Evolutionary conservation across 345 rosid species (phyloP), one percentile per base, ranked within the genome.

Genomic region (Geranium rotundifolium): DNA sequence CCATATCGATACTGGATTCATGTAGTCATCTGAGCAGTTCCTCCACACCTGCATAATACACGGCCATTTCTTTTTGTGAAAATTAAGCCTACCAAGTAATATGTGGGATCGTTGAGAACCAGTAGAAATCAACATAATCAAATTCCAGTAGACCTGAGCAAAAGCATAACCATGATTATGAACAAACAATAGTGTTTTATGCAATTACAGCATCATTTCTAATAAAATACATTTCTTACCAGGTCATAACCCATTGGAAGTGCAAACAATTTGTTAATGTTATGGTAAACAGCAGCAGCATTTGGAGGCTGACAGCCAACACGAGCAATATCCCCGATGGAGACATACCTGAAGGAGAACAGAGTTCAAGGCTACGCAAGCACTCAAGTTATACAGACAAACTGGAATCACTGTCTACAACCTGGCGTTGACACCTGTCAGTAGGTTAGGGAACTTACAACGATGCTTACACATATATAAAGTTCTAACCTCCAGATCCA

Each of bases 161-260:
- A n/a, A n/a, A n/a, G n/a, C n/a, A n/a, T n/a, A n/a, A n/a, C n/a
- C n/a, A n/a, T n/a, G n/a, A n/a, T n/a, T n/a, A n/a, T n/a, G n/a
- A n/a, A n/a, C n/a, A n/a, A n/a, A n/a, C n/a, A n/a, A n/a, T n/a
- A n/a, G n/a, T n/a, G n/a, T n/a, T n/a, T n/a, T n/a, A n/a, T 41
- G 9, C 50, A 41, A 41, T 41, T 41, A 41, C 7, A 41, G 10
- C 50, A 3, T 41, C 1, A 41, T 41, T 41, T 41, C 9, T 41
- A 41, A 41, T 41, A 9, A 60, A 41, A 18, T 5, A 30, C 19
- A 46, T 52, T 56, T 58, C 90, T 84, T 78, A 88, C 97, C 76
- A 93, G 86, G 76, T 93, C 99, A 81, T 87, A 90, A 64, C 99
- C 97, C 56, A 86, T 58, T 13, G 97, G 97, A 69, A 67, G 75